These are phyloP conservation scores for Mallotus nudiflorus DNA, from an alignment of 345 rosid species.

Conservation along the genomic window DNA sequence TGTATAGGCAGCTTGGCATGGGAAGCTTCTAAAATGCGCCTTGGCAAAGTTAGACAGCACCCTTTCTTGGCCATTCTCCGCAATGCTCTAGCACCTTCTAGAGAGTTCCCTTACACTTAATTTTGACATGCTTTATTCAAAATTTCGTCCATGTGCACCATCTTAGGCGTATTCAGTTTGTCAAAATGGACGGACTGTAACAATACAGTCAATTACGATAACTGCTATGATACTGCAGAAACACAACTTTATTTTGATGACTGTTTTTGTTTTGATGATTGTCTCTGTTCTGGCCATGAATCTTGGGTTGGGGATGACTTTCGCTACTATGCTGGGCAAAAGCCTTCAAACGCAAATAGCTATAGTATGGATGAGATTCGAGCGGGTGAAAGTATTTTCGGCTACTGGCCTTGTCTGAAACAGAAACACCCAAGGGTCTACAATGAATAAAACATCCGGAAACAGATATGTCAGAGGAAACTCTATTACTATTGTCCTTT, in stretches of 20 bases:
- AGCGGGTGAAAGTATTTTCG: conserved; percentile 28
- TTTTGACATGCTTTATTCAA: no score
- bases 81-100: no score
- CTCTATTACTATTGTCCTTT: not conserved
- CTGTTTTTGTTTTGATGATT: conserved; percentile 18
- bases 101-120: no score
- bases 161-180: no score
- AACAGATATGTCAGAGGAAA: not conserved
- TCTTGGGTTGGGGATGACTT: conserved; percentile 27
- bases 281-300: conserved; percentile 11
- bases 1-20: no score
- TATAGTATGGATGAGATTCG: conserved; percentile 17
- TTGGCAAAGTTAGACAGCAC: no score
- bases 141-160: no score
- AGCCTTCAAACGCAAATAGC: not conserved
- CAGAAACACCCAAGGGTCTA: conserved; percentile 5
- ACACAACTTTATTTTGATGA: no score
- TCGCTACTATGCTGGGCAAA: conserved; percentile 8
- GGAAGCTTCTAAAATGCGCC: no score
- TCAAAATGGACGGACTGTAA: conserved; percentile 21
- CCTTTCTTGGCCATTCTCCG: no score
- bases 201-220: conserved; percentile 6
- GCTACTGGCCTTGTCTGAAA: conserved; percentile 44
- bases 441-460: not conserved
- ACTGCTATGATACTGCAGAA: conserved; percentile 18